Conservation (phyloP, 805 yeast species). For the Candida awuae region DNA sequence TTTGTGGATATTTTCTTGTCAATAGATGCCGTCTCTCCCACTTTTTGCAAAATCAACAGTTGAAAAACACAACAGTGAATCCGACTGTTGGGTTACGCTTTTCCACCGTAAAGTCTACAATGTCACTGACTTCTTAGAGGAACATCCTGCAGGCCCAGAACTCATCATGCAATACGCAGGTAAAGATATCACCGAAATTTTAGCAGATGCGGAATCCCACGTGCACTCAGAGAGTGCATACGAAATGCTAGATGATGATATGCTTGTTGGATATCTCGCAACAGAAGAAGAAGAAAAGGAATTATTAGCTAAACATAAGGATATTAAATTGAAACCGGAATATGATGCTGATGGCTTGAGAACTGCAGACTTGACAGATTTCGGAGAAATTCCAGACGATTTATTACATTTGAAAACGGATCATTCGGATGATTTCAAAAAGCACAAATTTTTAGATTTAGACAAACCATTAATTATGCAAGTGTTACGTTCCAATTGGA, state of each 20-base stretch:
- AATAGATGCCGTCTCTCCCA: constrained; percentile 35
- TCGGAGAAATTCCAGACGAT: constrained; percentile 67
- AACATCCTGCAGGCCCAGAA: constrained; percentile 65
- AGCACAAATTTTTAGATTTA: constrained; percentile 82
- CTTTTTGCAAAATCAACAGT: constrained; percentile 49
- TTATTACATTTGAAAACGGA: constrained; percentile 75
- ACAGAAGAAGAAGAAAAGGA: constrained; percentile 70
- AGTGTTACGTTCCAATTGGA: constrained; percentile 64
- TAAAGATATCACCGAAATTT: constrained; percentile 57
- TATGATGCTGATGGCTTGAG: constrained; percentile 17
- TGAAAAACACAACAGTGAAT: constrained; percentile 40
- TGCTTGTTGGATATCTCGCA: constrained; percentile 78
- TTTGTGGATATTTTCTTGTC: not conserved
- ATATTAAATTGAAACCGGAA: constrained; percentile 35
- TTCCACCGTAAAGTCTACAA: constrained; percentile 76
- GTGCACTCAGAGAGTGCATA: constrained; percentile 82
- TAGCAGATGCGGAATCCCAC: constrained; percentile 65
- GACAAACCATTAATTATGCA: constrained; percentile 75
- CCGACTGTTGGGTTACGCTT: constrained; percentile 75
- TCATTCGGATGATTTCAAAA: constrained; percentile 55
- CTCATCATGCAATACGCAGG: constrained; percentile 53
- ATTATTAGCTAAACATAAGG: constrained; percentile 48
- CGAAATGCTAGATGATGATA: constrained; percentile 80
- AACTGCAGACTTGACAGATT: constrained; percentile 42
- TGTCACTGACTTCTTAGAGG: constrained; percentile 64